A percentile compares a stretch with the other conserved stretches of the same genome.
Evolutionary conservation across 2,329 filamentous ascomycete genomes (phyloP).

Genomic region (Verticillium klebahnii): DNA sequence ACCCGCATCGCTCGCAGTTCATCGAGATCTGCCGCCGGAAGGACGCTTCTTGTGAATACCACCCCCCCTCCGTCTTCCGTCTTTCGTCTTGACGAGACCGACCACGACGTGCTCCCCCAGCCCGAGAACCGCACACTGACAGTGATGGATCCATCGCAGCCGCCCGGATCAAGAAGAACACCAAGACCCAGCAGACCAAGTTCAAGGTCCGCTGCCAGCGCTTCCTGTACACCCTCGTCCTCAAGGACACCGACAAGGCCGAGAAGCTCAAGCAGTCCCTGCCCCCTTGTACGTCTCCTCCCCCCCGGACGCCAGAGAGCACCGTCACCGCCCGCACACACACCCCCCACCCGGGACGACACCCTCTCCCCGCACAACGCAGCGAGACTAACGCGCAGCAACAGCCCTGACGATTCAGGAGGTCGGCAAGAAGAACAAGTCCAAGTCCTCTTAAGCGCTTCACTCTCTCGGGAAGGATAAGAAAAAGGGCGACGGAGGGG

Average conservation of each 20-base stretch:
- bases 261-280: slow-evolving; percentile 99
- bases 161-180: slow-evolving; percentile 95
- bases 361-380: not conserved
- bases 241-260: slow-evolving; percentile 98
- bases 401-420: slow-evolving; percentile 49
- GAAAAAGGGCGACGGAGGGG: slow-evolving; percentile 10
- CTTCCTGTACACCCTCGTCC: slow-evolving; percentile 95
- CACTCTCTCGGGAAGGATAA: slow-evolving; percentile 3
- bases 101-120: not conserved
- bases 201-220: slow-evolving; percentile 99
- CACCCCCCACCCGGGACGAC: not conserved
- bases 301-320: not conserved
- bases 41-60: slow-evolving; percentile 93
- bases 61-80: not conserved
- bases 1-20: slow-evolving; percentile 59
- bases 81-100: slow-evolving; percentile 9
- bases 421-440: slow-evolving; percentile 52
- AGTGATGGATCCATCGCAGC: slow-evolving; percentile 47
- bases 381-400: slow-evolving; percentile 3
- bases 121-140: not conserved
- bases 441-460: slow-evolving; percentile 30
- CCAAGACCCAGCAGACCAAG: slow-evolving; percentile 89
- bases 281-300: slow-evolving; percentile 75
- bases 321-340: not conserved
- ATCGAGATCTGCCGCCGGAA: slow-evolving; percentile 99